Percentiles rank a stretch among this genome's conserved stretches.
Conservation (phyloP, 2,329 filamentous ascomycete genomes). For the Fusarium penzigii region DNA sequence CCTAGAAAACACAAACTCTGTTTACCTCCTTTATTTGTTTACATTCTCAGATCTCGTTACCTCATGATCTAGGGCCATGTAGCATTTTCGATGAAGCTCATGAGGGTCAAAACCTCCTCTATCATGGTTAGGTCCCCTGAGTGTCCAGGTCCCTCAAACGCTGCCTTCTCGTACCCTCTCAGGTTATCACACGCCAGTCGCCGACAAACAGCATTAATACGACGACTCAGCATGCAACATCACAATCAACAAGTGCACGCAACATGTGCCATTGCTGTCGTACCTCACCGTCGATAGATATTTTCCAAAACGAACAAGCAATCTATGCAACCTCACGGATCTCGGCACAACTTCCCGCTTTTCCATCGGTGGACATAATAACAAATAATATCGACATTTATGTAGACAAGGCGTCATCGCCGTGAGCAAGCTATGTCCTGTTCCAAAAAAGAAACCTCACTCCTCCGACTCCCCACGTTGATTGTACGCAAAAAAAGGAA, state of each 20-base stretch:
- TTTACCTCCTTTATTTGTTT: no score
- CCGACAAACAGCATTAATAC: not conserved
- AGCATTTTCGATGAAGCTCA: no score
- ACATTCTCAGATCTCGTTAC: no score
- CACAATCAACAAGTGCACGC: no score
- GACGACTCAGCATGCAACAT: not conserved
- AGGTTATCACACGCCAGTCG: no score
- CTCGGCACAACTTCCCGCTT: conserved; percentile 13
- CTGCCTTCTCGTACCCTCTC: no score
- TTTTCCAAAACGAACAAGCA: conserved; percentile 24
- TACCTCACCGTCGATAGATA: conserved; percentile 30
- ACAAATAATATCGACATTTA: conserved; percentile 22
- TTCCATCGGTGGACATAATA: conserved; percentile 17
- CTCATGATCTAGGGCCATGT: no score
- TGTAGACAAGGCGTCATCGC: conserved; percentile 26
- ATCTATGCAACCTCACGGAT: conserved; percentile 5
- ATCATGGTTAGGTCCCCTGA: no score
- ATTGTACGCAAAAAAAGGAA: conserved; percentile 25
- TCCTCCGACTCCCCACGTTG: conserved; percentile 26
- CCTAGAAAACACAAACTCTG: no score
- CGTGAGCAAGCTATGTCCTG: conserved; percentile 25
- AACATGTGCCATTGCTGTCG: conserved; percentile 14
- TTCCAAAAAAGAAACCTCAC: conserved; percentile 22
- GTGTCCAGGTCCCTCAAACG: no score
- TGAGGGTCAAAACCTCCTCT: no score